These are phyloP conservation scores for Podospora fimiseda DNA, from an alignment of 495 filamentous ascomycete species.

Conservation along the genomic window DNA sequence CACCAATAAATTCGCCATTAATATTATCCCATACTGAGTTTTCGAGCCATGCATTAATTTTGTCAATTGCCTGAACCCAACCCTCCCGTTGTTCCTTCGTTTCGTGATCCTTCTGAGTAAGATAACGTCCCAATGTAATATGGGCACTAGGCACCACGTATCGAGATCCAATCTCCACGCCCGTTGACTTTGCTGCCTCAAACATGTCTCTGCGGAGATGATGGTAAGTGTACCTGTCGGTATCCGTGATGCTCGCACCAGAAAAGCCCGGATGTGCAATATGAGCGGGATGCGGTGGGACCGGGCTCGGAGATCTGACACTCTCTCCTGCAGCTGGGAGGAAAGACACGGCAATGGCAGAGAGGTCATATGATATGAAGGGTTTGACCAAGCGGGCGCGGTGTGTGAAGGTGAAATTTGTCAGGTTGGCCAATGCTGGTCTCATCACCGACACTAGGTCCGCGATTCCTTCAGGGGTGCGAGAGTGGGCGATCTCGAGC, in stretches of 20 bases:
- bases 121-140: conserved; percentile 77
- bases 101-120: conserved; percentile 47
- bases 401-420: conserved; percentile 55
- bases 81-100: conserved; percentile 43
- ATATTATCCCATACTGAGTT: conserved; percentile 57
- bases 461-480: conserved; percentile 55
- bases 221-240: conserved; percentile 75
- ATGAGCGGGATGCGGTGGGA: conserved; percentile 18
- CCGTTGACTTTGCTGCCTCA: conserved; percentile 47
- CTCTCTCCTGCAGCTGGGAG: conserved; percentile 63
- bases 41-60: conserved; percentile 66
- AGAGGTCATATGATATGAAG: conserved; percentile 73
- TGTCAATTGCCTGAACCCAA: conserved; percentile 63
- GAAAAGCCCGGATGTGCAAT: conserved; percentile 11
- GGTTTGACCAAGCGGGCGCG: conserved; percentile 73
- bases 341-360: conserved; percentile 80
- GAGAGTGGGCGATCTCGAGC: conserved; percentile 71
- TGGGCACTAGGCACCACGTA: conserved; percentile 87
- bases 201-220: conserved; percentile 79
- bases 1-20: conserved; percentile 34
- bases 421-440: conserved; percentile 44
- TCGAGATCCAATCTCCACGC: conserved; percentile 58
- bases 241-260: conserved; percentile 11
- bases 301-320: conserved; percentile 31
- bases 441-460: conserved; percentile 49